Percentiles rank a stretch among this genome's conserved stretches.
phyloP scores from a whole-genome alignment of 805 yeast species.

The Saccharomyces eubayanus region DNA sequence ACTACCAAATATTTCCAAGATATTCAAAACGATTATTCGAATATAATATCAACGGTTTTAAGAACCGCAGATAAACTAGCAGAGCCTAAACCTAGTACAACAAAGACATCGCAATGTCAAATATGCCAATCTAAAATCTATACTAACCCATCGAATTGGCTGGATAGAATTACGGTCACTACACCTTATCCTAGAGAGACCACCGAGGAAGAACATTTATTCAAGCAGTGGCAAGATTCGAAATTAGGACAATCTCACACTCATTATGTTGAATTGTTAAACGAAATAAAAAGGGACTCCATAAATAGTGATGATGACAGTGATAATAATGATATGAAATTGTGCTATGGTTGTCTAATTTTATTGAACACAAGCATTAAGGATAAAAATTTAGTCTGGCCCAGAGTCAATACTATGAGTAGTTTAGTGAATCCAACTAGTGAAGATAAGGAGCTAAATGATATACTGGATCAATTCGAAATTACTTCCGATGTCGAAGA shows the following conservation, averaged over 20 bases:
- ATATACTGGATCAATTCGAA: slow-evolving; percentile 41
- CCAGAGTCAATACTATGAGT: slow-evolving; percentile 8
- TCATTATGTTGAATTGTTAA: neutral
- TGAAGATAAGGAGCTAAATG: slow-evolving; percentile 28
- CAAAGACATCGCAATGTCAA: slow-evolving; percentile 34
- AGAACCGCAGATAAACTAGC: slow-evolving; percentile 76
- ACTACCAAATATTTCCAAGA: slow-evolving; percentile 61
- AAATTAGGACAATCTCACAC: slow-evolving; percentile 11
- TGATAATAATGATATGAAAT: slow-evolving; percentile 17
- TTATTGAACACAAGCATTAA: slow-evolving; percentile 40
- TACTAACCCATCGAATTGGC: slow-evolving; percentile 57
- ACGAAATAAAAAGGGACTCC: slow-evolving; percentile 12
- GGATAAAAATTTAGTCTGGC: slow-evolving; percentile 34
- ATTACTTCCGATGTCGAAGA: slow-evolving; percentile 34
- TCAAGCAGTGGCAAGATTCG: slow-evolving; percentile 28
- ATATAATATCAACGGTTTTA: slow-evolving; percentile 86
- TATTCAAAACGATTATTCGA: slow-evolving; percentile 73
- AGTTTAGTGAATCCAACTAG: slow-evolving; percentile 8
- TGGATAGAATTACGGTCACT: slow-evolving; percentile 56
- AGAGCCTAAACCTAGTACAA: slow-evolving; percentile 32
- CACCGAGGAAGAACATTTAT: slow-evolving; percentile 35
- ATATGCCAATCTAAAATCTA: slow-evolving; percentile 51
- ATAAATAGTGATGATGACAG: slow-evolving; percentile 4
- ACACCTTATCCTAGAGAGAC: slow-evolving; percentile 42
- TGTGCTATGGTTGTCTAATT: slow-evolving; percentile 75